Evolutionary conservation across 441 rosid genomes (phyloP).

Genomic region (Jatropha multifida): DNA sequence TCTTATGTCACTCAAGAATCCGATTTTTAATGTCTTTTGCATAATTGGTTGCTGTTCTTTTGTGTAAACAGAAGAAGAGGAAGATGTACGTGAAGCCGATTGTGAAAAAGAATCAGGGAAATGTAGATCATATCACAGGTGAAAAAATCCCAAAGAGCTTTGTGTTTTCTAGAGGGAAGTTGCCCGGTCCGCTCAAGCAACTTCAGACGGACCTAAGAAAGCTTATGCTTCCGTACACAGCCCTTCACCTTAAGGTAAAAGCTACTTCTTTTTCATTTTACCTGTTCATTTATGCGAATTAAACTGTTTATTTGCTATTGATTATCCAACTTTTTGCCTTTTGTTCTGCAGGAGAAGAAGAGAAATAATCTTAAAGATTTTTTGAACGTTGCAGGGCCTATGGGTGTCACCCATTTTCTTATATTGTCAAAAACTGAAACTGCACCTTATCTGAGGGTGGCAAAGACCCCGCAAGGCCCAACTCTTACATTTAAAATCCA

Average conservation of each 20-base stretch:
- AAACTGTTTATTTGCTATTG: neutral
- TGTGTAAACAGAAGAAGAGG: constrained; percentile 43
- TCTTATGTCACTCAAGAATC: no score
- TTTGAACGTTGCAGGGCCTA: constrained; percentile 88
- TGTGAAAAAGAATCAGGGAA: constrained; percentile 43
- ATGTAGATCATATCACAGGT: constrained; percentile 76
- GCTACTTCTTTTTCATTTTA: neutral
- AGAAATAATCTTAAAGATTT: constrained; percentile 77
- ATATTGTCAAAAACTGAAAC: constrained; percentile 69
- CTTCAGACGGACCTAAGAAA: constrained; percentile 89
- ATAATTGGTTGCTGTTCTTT: neutral
- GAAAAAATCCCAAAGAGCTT: constrained; percentile 87
- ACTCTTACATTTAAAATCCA: constrained; percentile 81
- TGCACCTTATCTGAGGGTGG: constrained; percentile 69
- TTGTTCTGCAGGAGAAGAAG: constrained; percentile 72
- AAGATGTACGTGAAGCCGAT: constrained; percentile 57
- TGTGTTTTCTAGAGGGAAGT: constrained; percentile 81
- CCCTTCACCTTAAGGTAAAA: constrained; percentile 76
- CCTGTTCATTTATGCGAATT: neutral
- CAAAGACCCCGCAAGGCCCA: constrained; percentile 76
- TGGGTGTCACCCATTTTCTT: constrained; percentile 95
- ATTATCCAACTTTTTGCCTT: neutral
- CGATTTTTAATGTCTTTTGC: neutral
- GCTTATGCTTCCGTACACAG: constrained; percentile 93
- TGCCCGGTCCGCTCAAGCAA: constrained; percentile 70